Percentiles rank a stretch among this genome's conserved stretches.
These are phyloP conservation scores for Fusarium albosuccineum DNA, from an alignment of 2,329 filamentous ascomycete genomes.

Conservation along the genomic window DNA sequence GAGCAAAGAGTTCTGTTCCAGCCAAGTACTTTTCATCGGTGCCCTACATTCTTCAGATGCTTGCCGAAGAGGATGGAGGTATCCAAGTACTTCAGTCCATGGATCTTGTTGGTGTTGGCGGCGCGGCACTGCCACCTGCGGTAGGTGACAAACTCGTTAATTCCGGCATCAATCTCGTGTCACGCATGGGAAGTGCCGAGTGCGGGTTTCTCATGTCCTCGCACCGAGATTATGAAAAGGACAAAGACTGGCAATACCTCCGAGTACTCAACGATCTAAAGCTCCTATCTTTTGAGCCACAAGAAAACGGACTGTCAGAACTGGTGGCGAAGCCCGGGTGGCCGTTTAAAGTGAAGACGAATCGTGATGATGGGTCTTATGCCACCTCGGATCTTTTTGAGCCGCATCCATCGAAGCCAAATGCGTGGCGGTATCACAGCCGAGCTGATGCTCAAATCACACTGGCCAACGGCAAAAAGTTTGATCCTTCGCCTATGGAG, in stretches of 20 bases:
- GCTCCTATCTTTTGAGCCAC: slow-evolving; percentile 61
- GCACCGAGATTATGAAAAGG: slow-evolving; percentile 64
- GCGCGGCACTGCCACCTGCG: slow-evolving; percentile 66
- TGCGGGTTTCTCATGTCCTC: slow-evolving; percentile 76
- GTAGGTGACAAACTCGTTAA: slow-evolving; percentile 67
- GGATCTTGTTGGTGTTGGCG: slow-evolving; percentile 74
- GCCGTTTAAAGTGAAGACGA: slow-evolving; percentile 71
- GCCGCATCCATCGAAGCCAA: slow-evolving; percentile 61
- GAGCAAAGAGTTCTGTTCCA: slow-evolving; percentile 31
- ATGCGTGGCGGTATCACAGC: slow-evolving; percentile 73
- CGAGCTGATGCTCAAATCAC: slow-evolving; percentile 72
- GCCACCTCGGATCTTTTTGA: slow-evolving; percentile 74
- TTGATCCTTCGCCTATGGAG: slow-evolving; percentile 74
- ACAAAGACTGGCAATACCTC: slow-evolving; percentile 73
- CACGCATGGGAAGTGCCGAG: slow-evolving; percentile 74
- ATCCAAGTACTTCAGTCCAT: slow-evolving; percentile 61
- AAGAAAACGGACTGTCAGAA: slow-evolving; percentile 60
- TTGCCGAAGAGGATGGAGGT: slow-evolving; percentile 59
- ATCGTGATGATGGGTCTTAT: slow-evolving; percentile 70
- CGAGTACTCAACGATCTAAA: slow-evolving; percentile 53
- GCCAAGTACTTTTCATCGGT: slow-evolving; percentile 73
- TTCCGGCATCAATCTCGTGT: slow-evolving; percentile 67
- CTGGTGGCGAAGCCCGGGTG: slow-evolving; percentile 67
- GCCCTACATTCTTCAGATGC: slow-evolving; percentile 68
- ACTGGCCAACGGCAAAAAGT: slow-evolving; percentile 76